Evolutionary conservation across 31 red algal species (phyloP), one percentile per base, ranked within the genome.

Genomic region (Bonnemaisonia californica): DNA sequence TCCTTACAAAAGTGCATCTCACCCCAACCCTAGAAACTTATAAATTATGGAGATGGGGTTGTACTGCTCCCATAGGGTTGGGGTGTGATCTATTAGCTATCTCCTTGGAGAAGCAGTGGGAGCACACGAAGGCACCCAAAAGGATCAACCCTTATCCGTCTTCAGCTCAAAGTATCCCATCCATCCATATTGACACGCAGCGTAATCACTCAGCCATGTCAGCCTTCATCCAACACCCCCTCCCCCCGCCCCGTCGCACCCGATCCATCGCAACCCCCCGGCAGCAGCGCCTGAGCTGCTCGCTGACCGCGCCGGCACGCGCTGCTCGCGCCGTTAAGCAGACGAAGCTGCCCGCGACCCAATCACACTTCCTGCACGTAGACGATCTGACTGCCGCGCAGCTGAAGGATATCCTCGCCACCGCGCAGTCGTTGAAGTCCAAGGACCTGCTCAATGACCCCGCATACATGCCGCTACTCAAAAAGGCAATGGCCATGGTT

Each of bases 401-500:
- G 26, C 28, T 88, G 55, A 38, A 36, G 32, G 29, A 66, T 69
- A 54, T 88, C 9, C 47, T 88, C 2, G 12, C 62, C 13, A 60
- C 48, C 28, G 76, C 83, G 4, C 23, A 57, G 32, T 31, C 54
- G 11, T 35, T 87, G 24, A 82, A 81, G 32, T 26, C 24, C 19
- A 35, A 72, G 8, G 82, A 76, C 42, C 39, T 32, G 36, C 71
- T 84, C 21, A 63, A 83, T 51, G 75, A 87, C 34, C 55, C 77
- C 13, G 57, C 57, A 7, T 94, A 71, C 42, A 1, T 45, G 45
- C 92, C 92, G 12, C 70, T 96, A 56, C 4, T 64, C 16, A 81
- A 81, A 27, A 91, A 89, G 80, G 87, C 91, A 39, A 64, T 96
- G 85, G 83, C 97, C 19, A 96, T 99, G 90, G 67, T 99, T 39